Conservation (phyloP, 345 rosid genomes). For the Toxicodendron radicans region DNA sequence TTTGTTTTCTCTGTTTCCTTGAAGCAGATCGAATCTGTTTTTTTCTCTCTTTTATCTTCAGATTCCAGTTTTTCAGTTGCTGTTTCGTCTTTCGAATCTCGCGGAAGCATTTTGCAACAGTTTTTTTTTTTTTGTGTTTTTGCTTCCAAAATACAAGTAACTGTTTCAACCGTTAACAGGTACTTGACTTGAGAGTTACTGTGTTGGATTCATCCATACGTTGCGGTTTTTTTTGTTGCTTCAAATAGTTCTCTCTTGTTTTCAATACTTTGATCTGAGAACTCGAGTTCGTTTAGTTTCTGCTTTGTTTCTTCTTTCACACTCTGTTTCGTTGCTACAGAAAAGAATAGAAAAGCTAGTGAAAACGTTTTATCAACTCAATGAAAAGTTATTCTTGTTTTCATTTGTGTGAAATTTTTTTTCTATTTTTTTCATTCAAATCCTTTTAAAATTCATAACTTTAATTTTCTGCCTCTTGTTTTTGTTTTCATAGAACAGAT, state of each 20-base stretch:
- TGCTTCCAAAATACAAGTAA: slow-evolving; percentile 16
- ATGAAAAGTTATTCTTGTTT: slow-evolving; percentile 16
- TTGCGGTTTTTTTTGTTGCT: background rate
- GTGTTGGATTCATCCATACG: slow-evolving; percentile 14
- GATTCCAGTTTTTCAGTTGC: slow-evolving; percentile 5
- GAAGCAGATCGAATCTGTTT: slow-evolving; percentile 9
- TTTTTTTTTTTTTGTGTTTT: background rate
- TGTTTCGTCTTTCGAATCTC: slow-evolving; percentile 8
- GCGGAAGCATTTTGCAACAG: background rate
- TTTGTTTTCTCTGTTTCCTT: background rate
- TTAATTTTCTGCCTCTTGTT: background rate
- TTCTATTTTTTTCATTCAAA: no score
- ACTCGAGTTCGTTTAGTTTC: background rate
- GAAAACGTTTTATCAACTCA: slow-evolving; percentile 5
- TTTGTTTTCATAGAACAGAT: background rate
- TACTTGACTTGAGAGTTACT: slow-evolving; percentile 8
- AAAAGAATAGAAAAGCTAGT: background rate
- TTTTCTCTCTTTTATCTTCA: background rate
- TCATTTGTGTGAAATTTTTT: background rate
- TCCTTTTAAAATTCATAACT: background rate
- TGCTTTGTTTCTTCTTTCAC: background rate
- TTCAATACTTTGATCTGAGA: slow-evolving; percentile 3
- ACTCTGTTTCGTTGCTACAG: slow-evolving; percentile 22
- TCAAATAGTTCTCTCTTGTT: background rate
- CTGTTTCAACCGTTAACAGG: slow-evolving; percentile 11